Conservation (phyloP, 2,329 filamentous ascomycete genomes). For the Colletotrichum cordylinicola region DNA sequence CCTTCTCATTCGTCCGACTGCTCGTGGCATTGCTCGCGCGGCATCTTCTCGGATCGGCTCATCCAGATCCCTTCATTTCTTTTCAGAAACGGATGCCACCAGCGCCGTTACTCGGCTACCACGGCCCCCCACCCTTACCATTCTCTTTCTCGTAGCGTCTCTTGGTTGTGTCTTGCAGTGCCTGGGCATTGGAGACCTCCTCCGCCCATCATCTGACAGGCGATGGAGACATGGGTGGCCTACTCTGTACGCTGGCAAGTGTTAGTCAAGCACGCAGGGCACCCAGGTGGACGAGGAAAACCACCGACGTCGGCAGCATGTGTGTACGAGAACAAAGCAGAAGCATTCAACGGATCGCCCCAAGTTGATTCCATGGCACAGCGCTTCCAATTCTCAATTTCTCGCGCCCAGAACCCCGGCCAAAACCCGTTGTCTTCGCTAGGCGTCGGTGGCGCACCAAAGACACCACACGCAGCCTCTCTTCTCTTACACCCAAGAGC, state of each 20-base stretch:
- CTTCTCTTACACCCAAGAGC: conserved; percentile 7
- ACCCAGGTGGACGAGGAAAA: not conserved
- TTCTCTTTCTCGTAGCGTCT: not conserved
- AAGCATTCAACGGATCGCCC: not conserved
- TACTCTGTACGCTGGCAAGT: not conserved
- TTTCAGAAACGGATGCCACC: not conserved
- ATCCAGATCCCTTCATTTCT: conserved; percentile 14
- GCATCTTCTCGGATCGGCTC: conserved; percentile 2
- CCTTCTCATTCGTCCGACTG: not conserved
- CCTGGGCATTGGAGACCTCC: not conserved
- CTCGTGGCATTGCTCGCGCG: not conserved
- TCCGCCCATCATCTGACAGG: not conserved
- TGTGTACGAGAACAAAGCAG: not conserved
- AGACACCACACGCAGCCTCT: not conserved
- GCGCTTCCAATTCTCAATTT: not conserved
- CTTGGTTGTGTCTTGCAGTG: not conserved
- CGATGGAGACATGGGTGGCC: not conserved
- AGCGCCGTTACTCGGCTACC: not conserved
- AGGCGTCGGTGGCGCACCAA: not conserved
- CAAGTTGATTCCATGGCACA: not conserved
- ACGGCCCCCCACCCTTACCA: not conserved
- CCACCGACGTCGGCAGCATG: conserved; percentile 2
- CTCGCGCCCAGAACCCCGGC: not conserved
- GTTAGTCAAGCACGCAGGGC: not conserved
- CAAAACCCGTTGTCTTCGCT: not conserved